Evolutionary conservation across 768 basidiomycete genomes (phyloP).

Genomic region (Rhodotorula babjevae): DNA sequence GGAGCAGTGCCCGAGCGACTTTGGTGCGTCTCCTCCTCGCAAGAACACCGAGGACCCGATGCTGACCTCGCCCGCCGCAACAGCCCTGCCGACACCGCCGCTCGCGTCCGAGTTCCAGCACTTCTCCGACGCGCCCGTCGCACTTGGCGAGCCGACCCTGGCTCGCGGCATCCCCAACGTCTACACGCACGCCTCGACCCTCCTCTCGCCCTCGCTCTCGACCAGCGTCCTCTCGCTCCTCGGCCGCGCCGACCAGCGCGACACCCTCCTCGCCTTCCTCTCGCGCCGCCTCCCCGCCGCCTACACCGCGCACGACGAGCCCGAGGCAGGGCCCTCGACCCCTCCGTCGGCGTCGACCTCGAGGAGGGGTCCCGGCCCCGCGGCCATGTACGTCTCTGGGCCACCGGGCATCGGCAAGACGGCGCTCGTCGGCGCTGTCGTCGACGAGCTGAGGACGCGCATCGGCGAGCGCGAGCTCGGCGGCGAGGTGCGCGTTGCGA

Average conservation of each 20-base stretch:
- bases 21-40: background rate
- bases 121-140: background rate
- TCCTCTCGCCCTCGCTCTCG: conserved; percentile 50
- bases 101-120: background rate
- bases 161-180: conserved; percentile 27
- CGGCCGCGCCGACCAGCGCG: conserved; percentile 65
- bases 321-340: background rate
- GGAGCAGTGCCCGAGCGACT: background rate
- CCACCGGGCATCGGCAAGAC: conserved; percentile 91
- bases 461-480: conserved; percentile 47
- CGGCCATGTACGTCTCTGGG: conserved; percentile 75
- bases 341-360: too few species aligned
- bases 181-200: conserved; percentile 30
- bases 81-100: background rate
- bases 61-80: background rate
- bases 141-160: background rate
- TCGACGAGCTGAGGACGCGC: conserved; percentile 46
- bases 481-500: conserved; percentile 51
- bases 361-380: conserved; percentile 1
- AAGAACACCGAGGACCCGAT: background rate
- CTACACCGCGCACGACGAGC: conserved; percentile 42
- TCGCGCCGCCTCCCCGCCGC: conserved; percentile 53
- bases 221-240: conserved; percentile 52
- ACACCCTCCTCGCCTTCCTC: conserved; percentile 59
- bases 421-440: conserved; percentile 66